A percentile compares a stretch with the other conserved stretches of the same genome.
Conservation (phyloP, 257 asterid genomes). For the Nicotiana noctiflora region DNA sequence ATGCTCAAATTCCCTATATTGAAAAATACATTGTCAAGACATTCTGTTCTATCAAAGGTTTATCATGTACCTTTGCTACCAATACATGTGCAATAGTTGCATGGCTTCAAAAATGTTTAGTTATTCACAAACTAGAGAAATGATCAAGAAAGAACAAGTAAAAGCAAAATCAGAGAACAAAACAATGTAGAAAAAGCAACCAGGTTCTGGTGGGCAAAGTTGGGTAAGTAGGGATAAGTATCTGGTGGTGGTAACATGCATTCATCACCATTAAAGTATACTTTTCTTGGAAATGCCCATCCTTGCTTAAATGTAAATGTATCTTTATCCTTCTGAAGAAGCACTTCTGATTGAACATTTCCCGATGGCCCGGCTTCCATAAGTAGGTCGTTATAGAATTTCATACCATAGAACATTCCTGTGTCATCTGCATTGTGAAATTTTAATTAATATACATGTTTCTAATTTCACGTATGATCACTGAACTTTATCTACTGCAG, state of each 20-base stretch:
- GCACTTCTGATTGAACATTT: constrained; percentile 72
- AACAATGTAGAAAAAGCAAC: constrained; percentile 14
- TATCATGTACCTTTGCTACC: constrained; percentile 7
- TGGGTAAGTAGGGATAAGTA: constrained; percentile 36
- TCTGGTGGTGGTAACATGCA: constrained; percentile 28
- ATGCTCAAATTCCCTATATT: background rate
- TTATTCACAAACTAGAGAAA: constrained; percentile 15
- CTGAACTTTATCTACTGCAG: no score
- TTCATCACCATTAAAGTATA: constrained; percentile 81
- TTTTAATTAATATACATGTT: background rate
- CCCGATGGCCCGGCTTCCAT: constrained; percentile 77
- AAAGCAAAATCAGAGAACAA: constrained; percentile 21
- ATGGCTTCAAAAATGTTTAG: constrained; percentile 22
- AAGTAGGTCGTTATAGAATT: constrained; percentile 66
- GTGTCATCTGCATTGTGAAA: constrained; percentile 54
- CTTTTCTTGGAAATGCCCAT: constrained; percentile 83
- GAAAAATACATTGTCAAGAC: background rate
- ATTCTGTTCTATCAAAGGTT: background rate
- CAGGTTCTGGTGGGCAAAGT: constrained; percentile 35
- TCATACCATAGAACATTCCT: constrained; percentile 82
- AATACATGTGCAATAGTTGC: background rate
- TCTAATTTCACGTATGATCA: no score
- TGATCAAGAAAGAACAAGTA: constrained; percentile 29
- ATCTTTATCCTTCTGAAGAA: constrained; percentile 58
- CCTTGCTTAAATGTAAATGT: constrained; percentile 68